Evolutionary conservation across 2,329 filamentous ascomycete genomes (phyloP), one percentile per base, ranked within the genome.

Genomic region (Fusarium compactum): DNA sequence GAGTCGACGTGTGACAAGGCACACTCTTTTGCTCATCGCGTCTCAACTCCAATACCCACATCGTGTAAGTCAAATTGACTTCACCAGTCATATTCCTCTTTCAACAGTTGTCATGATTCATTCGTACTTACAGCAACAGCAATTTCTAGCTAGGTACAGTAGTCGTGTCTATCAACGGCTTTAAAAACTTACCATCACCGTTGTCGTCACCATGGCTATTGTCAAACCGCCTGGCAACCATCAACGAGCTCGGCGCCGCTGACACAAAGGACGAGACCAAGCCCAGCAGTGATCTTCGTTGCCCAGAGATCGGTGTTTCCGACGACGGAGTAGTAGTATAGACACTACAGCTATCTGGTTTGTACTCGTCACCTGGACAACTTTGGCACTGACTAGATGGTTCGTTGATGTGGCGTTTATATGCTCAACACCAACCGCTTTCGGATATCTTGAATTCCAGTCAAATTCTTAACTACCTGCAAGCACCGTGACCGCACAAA

Each of bases 341-440:
- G 57, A 54, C 57, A 50, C 47, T 69, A 57, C 41, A 56, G 53
- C 27, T 62, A 52, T 69, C 62, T 55, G 65, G 51, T 47, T 72
- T 69, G 56, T 66, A 32, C 40, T 69, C 54, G 48, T 71, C 69
- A 71, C 69, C 69, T 71, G 65, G 69, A 69, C 69, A 59, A 71
- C 69, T 69, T 71, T 69, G 57, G 46, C n/a, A 56, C 56, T 69
- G 56, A 52, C 57, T 48, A 50, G 53, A 59, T 63, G 45, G 50
- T 53, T 69, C 43, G 40, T 59, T 15, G 27, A 58, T 54, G 69
- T 71, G 69, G 69, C 69, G 69, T 50, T 62, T 40, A 66, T 66
- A 71, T 64, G 45, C 70, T 71, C 70, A 71, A 73, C 68, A 69
- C 59, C 70, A 73, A 73, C 70, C 70, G 68, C 54, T 62, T 73